Base-by-base conservation (phyloP, 257 asterid genomes). In the Ilex asprella region DNA sequence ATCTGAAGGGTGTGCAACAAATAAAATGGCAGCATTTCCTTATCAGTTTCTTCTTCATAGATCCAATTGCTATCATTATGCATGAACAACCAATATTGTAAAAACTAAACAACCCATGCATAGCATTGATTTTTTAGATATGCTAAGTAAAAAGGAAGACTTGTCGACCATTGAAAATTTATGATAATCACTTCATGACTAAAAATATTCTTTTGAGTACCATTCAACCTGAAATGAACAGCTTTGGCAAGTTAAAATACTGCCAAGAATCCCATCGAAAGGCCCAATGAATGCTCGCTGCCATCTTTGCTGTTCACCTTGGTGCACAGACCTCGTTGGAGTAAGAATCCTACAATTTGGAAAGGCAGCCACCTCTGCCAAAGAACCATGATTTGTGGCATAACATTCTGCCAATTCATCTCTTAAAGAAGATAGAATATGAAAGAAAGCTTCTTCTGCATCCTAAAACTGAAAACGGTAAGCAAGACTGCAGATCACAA, bases 151-250 rank as follows among this genome's bases (percentile, higher is more conserved):
- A 10, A 10, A 46, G 52, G 3, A 10, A 46, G 4, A 14, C 4
- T 46, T 3, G 3, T 10, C n/a, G 10, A 11, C 13, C 13, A 46
- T 46, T 46, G 13, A 14, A 53, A 50, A 50, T 11, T 50, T 50
- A 50, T 11, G 16, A 53, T 14, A 8, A 15, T n/a, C 10, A 53
- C 15, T 53, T 53, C 4, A 2, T 7, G 30, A n/a, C 15, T 49
- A 68, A 31, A 60, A 61, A 78, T 52, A 68, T 63, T 73, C 75
- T 77, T 61, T 75, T 73, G 76, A 78, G 92, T 82, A 76, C 86
- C 86, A 77, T 77, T 88, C 87, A 77, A 92, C 99, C 99, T 89
- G 99, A 85, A 80, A 79, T 65, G 88, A 83, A 72, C 99, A 92
- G 74, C 86, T 89, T 74, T 83, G 86, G 78, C 99, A 92, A 60